Conservation (phyloP, 129 eudicot species). For the Ambrosia artemisiifolia region DNA sequence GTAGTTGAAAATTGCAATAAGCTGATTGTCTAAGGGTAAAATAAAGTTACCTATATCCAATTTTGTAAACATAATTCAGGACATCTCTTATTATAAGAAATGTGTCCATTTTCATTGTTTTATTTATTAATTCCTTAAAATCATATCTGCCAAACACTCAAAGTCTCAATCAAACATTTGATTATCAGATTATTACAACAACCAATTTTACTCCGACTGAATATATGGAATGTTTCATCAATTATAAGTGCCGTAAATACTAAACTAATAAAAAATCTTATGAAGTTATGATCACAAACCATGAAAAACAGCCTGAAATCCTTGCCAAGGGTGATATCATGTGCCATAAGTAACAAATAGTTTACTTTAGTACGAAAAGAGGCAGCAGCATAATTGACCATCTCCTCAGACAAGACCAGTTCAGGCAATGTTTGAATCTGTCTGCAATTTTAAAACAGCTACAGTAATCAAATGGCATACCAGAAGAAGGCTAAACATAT, state of each 20-base stretch:
- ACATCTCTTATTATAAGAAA: neutral
- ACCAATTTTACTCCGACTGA: neutral
- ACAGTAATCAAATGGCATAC: neutral
- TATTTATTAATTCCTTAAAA: neutral
- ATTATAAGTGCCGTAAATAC: neutral
- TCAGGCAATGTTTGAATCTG: conserved; percentile 73
- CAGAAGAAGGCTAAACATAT: neutral
- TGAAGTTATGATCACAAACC: conserved; percentile 48
- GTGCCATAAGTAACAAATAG: conserved; percentile 87
- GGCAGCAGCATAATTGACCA: conserved; percentile 93
- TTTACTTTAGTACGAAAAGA: conserved; percentile 92
- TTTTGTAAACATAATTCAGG: neutral
- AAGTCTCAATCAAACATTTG: neutral
- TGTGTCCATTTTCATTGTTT: neutral
- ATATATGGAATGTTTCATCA: neutral
- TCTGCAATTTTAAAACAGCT: conserved; percentile 34
- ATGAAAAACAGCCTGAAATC: conserved; percentile 88
- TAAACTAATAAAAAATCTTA: neutral
- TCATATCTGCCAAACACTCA: neutral
- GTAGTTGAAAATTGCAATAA: neutral
- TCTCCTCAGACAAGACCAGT: conserved; percentile 86
- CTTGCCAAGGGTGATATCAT: conserved; percentile 93
- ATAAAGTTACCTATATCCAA: neutral
- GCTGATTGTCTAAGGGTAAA: neutral
- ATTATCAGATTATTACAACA: neutral